phyloP scores from a whole-genome alignment of 164 flowering plant species.

The Euptelea pleiosperma region DNA sequence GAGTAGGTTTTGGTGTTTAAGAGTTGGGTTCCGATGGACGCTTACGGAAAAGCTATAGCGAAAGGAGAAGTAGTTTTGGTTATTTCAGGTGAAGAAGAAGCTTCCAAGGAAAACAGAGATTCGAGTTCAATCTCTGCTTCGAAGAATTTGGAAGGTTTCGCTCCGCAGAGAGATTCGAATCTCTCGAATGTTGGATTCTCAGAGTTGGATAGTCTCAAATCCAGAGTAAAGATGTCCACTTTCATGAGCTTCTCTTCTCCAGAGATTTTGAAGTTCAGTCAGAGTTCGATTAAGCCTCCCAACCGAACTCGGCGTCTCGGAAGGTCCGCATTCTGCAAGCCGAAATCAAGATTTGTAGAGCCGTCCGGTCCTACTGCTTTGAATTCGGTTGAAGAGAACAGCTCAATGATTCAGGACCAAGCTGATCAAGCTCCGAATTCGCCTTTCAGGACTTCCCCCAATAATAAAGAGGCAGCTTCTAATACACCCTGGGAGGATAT shows the following conservation, averaged over 20 bases:
- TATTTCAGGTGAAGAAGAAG: constrained; percentile 29
- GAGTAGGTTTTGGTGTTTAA: background rate
- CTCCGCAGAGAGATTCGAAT: constrained; percentile 2
- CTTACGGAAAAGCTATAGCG: background rate
- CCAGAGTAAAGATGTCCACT: constrained; percentile 17
- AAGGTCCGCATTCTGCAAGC: constrained; percentile 31
- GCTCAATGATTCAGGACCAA: constrained; percentile 45
- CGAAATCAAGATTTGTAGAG: constrained; percentile 45
- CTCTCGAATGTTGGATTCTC: background rate
- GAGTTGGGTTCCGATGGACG: constrained; percentile 18
- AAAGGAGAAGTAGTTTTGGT: constrained; percentile 29
- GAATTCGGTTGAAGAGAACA: constrained; percentile 15
- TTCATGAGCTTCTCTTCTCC: constrained; percentile 27
- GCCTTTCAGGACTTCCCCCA: constrained; percentile 24
- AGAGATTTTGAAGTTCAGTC: constrained; percentile 17
- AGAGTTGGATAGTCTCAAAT: constrained; percentile 6
- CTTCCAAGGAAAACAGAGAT: constrained; percentile 5
- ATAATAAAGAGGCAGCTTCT: constrained; percentile 12
- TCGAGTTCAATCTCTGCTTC: constrained; percentile 4
- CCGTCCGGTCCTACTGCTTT: constrained; percentile 21
- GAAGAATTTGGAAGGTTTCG: constrained; percentile 9
- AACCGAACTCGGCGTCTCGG: constrained; percentile 23
- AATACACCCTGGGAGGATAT: constrained; percentile 7
- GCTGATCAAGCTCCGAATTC: constrained; percentile 1
- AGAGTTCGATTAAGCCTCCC: constrained; percentile 36